Evolutionary conservation across 345 rosid species (phyloP).

Genomic region (Gynandropsis gynandra): DNA sequence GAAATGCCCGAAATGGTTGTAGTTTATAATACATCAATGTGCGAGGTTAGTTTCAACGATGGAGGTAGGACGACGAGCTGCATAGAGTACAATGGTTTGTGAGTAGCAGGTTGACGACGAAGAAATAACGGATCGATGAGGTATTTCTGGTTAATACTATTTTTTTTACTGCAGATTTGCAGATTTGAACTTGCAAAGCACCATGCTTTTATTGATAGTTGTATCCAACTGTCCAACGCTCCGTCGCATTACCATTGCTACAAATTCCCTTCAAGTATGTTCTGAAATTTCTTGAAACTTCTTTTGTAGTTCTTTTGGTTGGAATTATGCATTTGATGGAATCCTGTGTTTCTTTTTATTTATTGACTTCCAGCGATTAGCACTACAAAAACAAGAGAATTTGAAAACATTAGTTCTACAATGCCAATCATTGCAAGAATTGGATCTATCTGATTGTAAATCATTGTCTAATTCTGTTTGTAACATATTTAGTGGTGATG

Average conservation of each 20-base stretch:
- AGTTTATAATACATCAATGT: no score
- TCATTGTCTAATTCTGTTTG: constrained; percentile 80
- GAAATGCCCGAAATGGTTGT: no score
- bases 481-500: constrained; percentile 76
- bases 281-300: not conserved
- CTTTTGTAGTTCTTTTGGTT: constrained; percentile 6
- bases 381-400: constrained; percentile 89
- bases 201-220: constrained; percentile 66
- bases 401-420: constrained; percentile 63
- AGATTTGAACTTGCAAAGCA: constrained; percentile 65
- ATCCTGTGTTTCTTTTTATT: constrained; percentile 5
- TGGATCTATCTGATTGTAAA: constrained; percentile 95
- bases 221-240: constrained; percentile 86
- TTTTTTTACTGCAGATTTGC: constrained; percentile 77
- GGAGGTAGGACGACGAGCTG: no score
- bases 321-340: constrained; percentile 11
- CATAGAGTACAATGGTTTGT: no score
- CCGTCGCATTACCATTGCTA: constrained; percentile 62
- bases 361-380: constrained; percentile 64
- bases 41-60: no score
- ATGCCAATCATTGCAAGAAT: constrained; percentile 82
- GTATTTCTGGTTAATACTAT: no score
- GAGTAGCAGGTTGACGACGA: no score
- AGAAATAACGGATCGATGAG: no score
- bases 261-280: constrained; percentile 75